Base-by-base conservation (phyloP, 2,329 filamentous ascomycete species). In the Cucurbitaria berberidis region DNA sequence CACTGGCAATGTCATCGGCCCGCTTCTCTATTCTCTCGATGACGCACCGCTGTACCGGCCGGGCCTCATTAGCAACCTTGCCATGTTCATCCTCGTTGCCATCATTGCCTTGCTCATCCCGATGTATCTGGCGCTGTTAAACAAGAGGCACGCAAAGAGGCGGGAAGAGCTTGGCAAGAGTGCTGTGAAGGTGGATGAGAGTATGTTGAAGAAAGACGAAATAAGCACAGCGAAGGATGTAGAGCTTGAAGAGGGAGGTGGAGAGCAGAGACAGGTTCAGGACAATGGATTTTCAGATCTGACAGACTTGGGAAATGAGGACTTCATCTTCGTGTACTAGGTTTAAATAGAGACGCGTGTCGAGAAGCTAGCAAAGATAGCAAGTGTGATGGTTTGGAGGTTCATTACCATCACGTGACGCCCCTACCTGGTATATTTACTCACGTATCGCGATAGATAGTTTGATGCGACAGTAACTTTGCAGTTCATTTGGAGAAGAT, bases 1-100 rank as follows among this genome's bases (percentile, higher is more conserved):
- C 16, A 66, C 72, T 4, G 74, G 74, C 1, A 76, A 76, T 42
- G 66, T 74, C 0, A 73, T 74, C 21, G 73, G 73, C 0, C 74
- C 73, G 1, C 68, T 72, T 9, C 64, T 75, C 2, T 76, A 72
- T 53, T 72, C 68, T 10, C 57, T 69, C 2, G 57, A 68, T 0
- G 67, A 76, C 7, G 74, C 72, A 9, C 73, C 73, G 0, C 48
- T 67, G 2, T 75, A 75, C 42, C 66, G 70, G 5, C 64, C 67
- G 0, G 73, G 74, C 2, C 52, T 75, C 5, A 74, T 74, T 41
- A 55, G 67, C 1, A 73, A 69, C 32, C 52, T 74, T 1, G 60
- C 67, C n/a, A 67, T 75, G 64, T 76, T 75, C 44, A 53, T 70
- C 4, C 46, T 72, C 1, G 68, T 73, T 1, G 69, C 51, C 0